Percentiles rank a stretch among this genome's conserved stretches.
phyloP scores from a whole-genome alignment of 352 stramenopile genomes.

The Pythium folliculosum region DNA sequence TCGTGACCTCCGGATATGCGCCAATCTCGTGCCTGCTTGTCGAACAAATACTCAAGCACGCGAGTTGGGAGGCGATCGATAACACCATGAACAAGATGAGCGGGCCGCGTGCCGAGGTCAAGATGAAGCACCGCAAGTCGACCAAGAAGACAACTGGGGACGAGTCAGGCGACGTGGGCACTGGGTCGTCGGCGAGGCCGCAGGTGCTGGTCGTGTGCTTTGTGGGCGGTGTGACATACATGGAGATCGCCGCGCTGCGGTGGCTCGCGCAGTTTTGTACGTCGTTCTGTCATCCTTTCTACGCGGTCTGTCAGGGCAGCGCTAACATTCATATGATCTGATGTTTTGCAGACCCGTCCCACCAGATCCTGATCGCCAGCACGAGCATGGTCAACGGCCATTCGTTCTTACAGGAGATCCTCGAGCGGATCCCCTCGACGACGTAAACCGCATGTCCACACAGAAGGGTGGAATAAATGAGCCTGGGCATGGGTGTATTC shows the following conservation, averaged over 20 bases:
- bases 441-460: constrained; percentile 7
- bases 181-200: too few relatives aligned
- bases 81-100: constrained; percentile 47
- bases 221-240: constrained; percentile 67
- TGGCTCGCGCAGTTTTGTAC: constrained; percentile 73
- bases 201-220: constrained; percentile 65
- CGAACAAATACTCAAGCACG: constrained; percentile 59
- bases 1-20: constrained; percentile 72
- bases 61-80: constrained; percentile 51
- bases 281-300: constrained; percentile 12
- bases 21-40: constrained; percentile 71
- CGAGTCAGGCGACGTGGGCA: too few relatives aligned
- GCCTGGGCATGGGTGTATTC: not conserved
- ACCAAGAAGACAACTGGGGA: too few relatives aligned
- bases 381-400: constrained; percentile 65
- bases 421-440: constrained; percentile 50
- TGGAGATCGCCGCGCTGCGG: constrained; percentile 72
- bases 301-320: not conserved
- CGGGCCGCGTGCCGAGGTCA: constrained; percentile 60
- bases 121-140: constrained; percentile 19
- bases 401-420: constrained; percentile 46
- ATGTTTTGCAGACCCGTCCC: constrained; percentile 37
- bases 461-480: not conserved
- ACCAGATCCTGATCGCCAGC: constrained; percentile 60
- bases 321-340: not conserved